Percentiles rank a stretch among this genome's conserved stretches.
Evolutionary conservation across 306 rosid species (phyloP).

Genomic region (Prunus davidiana): DNA sequence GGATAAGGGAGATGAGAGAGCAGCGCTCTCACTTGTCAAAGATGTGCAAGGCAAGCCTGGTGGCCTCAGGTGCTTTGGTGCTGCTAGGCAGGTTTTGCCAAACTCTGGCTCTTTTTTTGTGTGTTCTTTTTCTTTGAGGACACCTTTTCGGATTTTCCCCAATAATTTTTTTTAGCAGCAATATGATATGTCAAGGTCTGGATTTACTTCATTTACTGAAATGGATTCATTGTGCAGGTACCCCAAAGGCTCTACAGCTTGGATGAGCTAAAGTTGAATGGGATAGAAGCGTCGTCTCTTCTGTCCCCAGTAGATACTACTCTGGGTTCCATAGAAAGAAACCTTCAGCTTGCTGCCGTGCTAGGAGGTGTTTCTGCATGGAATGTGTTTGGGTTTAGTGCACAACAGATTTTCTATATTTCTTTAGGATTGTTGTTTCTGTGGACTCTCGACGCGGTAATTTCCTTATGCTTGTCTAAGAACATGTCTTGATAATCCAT

Average conservation of each 20-base stretch:
- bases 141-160: neutral
- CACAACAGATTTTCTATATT: constrained; percentile 55
- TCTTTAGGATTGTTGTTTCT: constrained; percentile 67
- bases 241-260: constrained; percentile 93
- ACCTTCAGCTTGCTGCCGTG: constrained; percentile 63
- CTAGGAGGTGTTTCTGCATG: constrained; percentile 63
- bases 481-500: too few species aligned
- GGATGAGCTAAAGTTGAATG: constrained; percentile 90
- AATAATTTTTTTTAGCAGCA: neutral
- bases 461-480: neutral
- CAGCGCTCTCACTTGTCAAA: constrained; percentile 65
- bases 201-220: neutral
- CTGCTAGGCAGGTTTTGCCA: constrained; percentile 69
- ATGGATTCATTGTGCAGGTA: constrained; percentile 40
- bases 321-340: constrained; percentile 81
- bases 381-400: constrained; percentile 53
- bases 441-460: constrained; percentile 76
- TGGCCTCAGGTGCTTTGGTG: constrained; percentile 76
- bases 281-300: constrained; percentile 72
- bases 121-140: neutral
- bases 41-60: constrained; percentile 66
- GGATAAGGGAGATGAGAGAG: constrained; percentile 61
- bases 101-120: neutral
- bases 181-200: neutral
- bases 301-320: constrained; percentile 78